Percentiles rank a stretch among this genome's conserved stretches.
phyloP scores from a whole-genome alignment of 179 eudicot species.

The Spergularia azorica region DNA sequence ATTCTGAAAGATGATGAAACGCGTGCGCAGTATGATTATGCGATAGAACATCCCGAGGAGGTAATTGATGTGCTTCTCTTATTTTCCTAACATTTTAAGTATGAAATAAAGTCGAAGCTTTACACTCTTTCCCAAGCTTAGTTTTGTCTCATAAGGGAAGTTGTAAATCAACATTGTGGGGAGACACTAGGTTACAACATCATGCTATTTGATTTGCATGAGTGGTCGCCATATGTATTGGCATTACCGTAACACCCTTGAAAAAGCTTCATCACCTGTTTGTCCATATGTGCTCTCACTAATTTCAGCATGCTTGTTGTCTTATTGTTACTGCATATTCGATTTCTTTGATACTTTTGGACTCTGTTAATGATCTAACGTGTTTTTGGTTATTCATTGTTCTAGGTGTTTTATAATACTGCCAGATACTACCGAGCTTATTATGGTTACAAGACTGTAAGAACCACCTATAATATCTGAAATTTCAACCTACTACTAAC shows the following conservation, averaged over 20 bases:
- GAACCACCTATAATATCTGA: constrained; percentile 20
- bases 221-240: not conserved
- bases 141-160: not conserved
- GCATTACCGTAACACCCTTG: not conserved
- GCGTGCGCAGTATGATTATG: constrained; percentile 92
- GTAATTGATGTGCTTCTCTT: constrained; percentile 29
- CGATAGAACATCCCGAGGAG: constrained; percentile 98
- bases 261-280: not conserved
- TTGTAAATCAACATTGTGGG: not conserved
- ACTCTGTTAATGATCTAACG: not conserved
- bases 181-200: not conserved
- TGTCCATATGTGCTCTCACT: not conserved
- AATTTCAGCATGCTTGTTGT: not conserved
- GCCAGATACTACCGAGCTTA: constrained; percentile 93
- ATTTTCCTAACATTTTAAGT: not conserved
- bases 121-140: constrained; percentile 5
- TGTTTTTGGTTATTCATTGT: constrained; percentile 4
- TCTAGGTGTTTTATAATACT: constrained; percentile 84
- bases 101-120: not conserved
- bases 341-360: not conserved
- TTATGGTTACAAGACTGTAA: constrained; percentile 94
- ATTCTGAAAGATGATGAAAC: constrained; percentile 89
- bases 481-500: not conserved
- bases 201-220: too few relatives aligned
- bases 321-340: not conserved